These are phyloP conservation scores for Noccaea caerulescens DNA, from an alignment of 345 rosid species.

Conservation along the genomic window DNA sequence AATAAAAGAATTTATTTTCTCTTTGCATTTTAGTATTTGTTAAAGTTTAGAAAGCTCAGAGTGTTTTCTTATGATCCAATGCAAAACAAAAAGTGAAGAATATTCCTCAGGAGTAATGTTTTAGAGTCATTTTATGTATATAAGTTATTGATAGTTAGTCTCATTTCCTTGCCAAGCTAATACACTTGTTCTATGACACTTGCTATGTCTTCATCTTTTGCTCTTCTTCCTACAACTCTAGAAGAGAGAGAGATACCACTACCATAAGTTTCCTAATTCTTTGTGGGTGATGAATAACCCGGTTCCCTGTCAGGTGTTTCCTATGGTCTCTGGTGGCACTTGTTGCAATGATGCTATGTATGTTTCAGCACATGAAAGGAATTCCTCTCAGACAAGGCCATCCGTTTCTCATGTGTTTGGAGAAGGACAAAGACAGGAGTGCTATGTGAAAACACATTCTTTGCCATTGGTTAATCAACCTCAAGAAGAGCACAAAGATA, in stretches of 20 bases:
- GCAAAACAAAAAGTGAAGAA: conserved; percentile 32
- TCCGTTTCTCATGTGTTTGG: conserved; percentile 46
- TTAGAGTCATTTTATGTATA: conserved; percentile 21
- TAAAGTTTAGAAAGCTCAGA: background rate
- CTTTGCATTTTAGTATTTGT: conserved; percentile 6
- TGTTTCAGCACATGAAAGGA: conserved; percentile 48
- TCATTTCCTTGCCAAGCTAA: conserved; percentile 32
- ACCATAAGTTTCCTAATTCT: conserved; percentile 43
- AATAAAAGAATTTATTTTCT: conserved; percentile 8
- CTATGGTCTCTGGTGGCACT: conserved; percentile 44
- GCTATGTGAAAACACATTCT: conserved; percentile 47
- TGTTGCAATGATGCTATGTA: conserved; percentile 42
- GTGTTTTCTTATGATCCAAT: conserved; percentile 1
- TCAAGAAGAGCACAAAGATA: conserved; percentile 55
- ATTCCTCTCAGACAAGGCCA: conserved; percentile 51
- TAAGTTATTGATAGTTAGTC: conserved; percentile 31
- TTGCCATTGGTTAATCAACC: conserved; percentile 40
- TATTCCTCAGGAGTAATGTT: conserved; percentile 13
- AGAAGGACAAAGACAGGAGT: conserved; percentile 39
- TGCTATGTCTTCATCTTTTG: conserved; percentile 54
- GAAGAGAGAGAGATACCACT: conserved; percentile 48
- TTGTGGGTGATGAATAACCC: conserved; percentile 53
- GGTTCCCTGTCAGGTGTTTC: conserved; percentile 45
- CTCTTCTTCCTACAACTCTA: conserved; percentile 42
- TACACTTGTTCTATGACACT: conserved; percentile 32